These are phyloP conservation scores for Nannochloris sp. DNA, from an alignment of 139 green algal genomes.

Conservation along the genomic window DNA sequence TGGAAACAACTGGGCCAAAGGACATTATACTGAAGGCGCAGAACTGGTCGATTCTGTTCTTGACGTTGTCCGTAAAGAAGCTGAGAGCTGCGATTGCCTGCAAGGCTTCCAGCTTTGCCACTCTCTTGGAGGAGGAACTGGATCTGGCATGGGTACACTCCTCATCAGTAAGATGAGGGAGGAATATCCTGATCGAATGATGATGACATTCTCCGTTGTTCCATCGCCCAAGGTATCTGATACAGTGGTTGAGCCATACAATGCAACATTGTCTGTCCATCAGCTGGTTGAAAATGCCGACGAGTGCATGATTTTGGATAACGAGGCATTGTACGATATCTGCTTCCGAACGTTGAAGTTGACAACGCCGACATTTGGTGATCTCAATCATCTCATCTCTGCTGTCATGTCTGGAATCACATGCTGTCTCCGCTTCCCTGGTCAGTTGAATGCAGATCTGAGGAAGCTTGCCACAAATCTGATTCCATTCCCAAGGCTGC, in stretches of 20 bases:
- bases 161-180: conserved; percentile 89
- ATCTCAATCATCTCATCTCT: conserved; percentile 98
- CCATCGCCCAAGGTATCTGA: conserved; percentile 99
- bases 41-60: conserved; percentile 96
- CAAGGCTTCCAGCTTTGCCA: conserved; percentile 97
- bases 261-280: conserved; percentile 99
- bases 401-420: conserved; percentile 98
- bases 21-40: conserved; percentile 98
- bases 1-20: conserved; percentile 99
- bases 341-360: conserved; percentile 99
- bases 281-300: conserved; percentile 99
- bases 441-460: conserved; percentile 98
- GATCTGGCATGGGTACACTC: conserved; percentile 90
- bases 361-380: conserved; percentile 93
- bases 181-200: conserved; percentile 94
- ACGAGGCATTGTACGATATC: conserved; percentile 99
- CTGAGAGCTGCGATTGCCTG: conserved; percentile 96
- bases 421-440: conserved; percentile 98
- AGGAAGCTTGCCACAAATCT: conserved; percentile 99
- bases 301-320: conserved; percentile 99
- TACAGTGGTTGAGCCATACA: conserved; percentile 99
- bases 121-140: conserved; percentile 92
- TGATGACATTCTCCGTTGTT: conserved; percentile 98
- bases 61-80: conserved; percentile 98
- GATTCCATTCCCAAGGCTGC: conserved; percentile 97